Base-by-base conservation (phyloP, 2,329 filamentous ascomycete species). In the Penicillium fuscoglaucum region DNA sequence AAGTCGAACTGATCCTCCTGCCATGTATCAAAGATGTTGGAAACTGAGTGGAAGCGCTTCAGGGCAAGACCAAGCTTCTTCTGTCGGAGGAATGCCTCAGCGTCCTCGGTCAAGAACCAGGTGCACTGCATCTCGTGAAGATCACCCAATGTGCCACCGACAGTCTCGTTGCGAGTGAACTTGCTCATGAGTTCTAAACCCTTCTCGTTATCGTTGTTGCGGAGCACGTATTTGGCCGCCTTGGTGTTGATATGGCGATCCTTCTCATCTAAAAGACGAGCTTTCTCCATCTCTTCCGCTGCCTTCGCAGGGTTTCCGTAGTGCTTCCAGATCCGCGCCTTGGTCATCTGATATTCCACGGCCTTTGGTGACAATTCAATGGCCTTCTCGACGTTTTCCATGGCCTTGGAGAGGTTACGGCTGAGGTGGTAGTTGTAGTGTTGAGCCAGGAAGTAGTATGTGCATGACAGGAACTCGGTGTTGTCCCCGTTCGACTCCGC, bases 161-260 rank as follows among this genome's bases (percentile, higher is more conserved):
- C 84, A 4, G 91, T 90, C 70, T 99, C 95, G 52, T 93, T 93
- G 54, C 93, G 84, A 0, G 96, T 99, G 77, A 99, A 99, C 64
- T 97, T 85, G 62, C 91, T 90, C 82, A 98, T 92, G 0, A 91
- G 96, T 68, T 90, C 86, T 53, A 98, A 79, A 0, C 90, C 93
- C 66, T 87, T 87, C 52, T 96, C 90, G 70, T 91, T 95, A 72
- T 97, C 87, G 74, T 97, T 87, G 76, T 96, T 96, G 55, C 95
- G 87, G 48, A 99, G 83, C 75, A 96, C 92, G 73, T 99, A 99
- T 74, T 99, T 99, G 59, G 93, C 93, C 50, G 92, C 89, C 79
- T 99, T 99, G 63, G 92, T 96, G 82, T 99, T 99, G 82, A 98
- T 98, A 74, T 98, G 96, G 45, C 95, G 88, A 72, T 99, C 95